These are phyloP conservation scores for Ananas comosus DNA, from an alignment of 176 grass and related monocot genomes.

Conservation along the genomic window DNA sequence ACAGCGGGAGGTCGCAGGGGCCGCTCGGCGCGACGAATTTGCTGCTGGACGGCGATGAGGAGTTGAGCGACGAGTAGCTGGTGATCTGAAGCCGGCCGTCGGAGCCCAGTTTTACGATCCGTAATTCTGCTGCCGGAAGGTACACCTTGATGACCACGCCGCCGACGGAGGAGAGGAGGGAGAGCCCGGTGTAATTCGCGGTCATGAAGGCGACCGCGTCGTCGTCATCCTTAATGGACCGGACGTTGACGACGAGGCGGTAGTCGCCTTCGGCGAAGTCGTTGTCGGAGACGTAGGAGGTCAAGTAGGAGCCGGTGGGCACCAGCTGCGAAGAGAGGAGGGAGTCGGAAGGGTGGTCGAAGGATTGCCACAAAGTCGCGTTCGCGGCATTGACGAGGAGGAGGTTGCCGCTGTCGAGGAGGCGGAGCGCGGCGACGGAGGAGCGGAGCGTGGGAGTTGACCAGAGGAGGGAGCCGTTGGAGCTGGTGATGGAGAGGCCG, in stretches of 20 bases:
- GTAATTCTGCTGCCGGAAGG: conserved; percentile 34
- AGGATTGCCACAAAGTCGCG: conserved; percentile 69
- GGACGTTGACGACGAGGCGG: conserved; percentile 26
- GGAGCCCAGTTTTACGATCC: conserved; percentile 35
- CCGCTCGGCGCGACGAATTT: conserved; percentile 44
- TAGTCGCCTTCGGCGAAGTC: conserved; percentile 46
- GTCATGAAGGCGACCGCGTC: conserved; percentile 35
- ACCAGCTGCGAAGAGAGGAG: conserved; percentile 51
- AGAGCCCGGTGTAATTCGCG: conserved; percentile 48
- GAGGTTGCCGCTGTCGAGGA: conserved; percentile 67
- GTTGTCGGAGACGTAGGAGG: conserved; percentile 8
- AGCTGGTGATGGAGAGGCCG: conserved; percentile 38
- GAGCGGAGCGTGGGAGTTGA: conserved; percentile 31
- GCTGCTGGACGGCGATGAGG: conserved; percentile 24
- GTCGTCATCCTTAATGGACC: conserved; percentile 42
- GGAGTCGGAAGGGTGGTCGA: conserved; percentile 56
- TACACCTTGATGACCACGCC: conserved; percentile 26
- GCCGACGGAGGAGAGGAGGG: conserved; percentile 26
- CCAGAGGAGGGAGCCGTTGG: conserved; percentile 47
- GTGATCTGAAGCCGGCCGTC: conserved; percentile 43
- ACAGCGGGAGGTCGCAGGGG: conserved; percentile 53
- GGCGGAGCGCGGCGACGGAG: conserved; percentile 31
- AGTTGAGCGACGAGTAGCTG: conserved; percentile 49
- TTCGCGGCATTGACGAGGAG: conserved; percentile 49
- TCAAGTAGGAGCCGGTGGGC: conserved; percentile 30